Evolutionary conservation across 352 stramenopile species (phyloP).

Genomic region (Pythium periplocum): DNA sequence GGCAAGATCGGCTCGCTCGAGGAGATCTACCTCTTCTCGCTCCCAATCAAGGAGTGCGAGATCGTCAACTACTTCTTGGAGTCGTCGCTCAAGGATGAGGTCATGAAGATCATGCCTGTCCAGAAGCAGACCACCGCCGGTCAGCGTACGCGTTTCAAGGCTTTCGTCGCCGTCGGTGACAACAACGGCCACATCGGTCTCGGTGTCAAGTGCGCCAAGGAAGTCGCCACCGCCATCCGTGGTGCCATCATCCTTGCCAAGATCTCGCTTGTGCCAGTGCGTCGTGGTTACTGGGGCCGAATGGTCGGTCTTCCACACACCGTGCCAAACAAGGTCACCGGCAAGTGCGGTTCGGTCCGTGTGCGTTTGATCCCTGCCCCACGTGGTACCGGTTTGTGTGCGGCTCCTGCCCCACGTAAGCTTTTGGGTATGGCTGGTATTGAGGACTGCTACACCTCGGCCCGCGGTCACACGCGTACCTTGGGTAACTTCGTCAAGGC

Average conservation of each 20-base stretch:
- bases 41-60: conserved; percentile 99
- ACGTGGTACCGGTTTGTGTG: conserved; percentile 98
- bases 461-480: conserved; percentile 97
- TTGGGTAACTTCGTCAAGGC: conserved; percentile 99
- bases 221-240: conserved; percentile 99
- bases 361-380: conserved; percentile 99
- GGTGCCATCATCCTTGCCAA: conserved; percentile 99
- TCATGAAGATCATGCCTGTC: conserved; percentile 99
- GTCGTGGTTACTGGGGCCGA: conserved; percentile 98
- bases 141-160: conserved; percentile 99
- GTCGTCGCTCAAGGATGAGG: conserved; percentile 98
- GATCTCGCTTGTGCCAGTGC: conserved; percentile 97
- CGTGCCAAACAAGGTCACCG: conserved; percentile 98
- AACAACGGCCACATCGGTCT: conserved; percentile 98
- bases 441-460: conserved; percentile 97
- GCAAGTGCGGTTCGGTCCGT: conserved; percentile 99
- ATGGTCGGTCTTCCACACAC: conserved; percentile 95
- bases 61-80: conserved; percentile 99
- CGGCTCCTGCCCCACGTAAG: conserved; percentile 98
- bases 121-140: conserved; percentile 99
- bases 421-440: conserved; percentile 98
- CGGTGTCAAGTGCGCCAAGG: conserved; percentile 98
- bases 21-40: conserved; percentile 99
- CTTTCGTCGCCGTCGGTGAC: conserved; percentile 99
- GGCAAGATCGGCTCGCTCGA: conserved; percentile 99